These are phyloP conservation scores for Xylona heveae DNA, from an alignment of 495 filamentous ascomycete genomes.

Conservation along the genomic window DNA sequence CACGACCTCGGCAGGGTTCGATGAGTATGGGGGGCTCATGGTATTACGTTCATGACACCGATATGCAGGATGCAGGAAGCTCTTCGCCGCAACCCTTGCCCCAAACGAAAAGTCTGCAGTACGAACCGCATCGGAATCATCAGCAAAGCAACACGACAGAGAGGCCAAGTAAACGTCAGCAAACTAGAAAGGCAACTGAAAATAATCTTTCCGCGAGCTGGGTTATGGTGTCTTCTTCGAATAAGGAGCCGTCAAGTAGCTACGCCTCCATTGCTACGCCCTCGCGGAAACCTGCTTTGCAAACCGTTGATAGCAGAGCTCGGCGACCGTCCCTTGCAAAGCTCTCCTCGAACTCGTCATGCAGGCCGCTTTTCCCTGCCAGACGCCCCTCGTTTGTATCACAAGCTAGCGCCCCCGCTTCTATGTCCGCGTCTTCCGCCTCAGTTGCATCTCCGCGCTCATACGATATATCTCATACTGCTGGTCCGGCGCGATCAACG, in stretches of 20 bases:
- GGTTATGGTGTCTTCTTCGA: slow-evolving; percentile 4
- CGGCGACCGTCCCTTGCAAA: slow-evolving; percentile 1
- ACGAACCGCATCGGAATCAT: slow-evolving; percentile 9
- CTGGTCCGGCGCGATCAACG: slow-evolving; percentile 3
- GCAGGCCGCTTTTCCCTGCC: slow-evolving; percentile 1
- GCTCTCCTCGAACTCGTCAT: background rate
- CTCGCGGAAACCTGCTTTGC: background rate
- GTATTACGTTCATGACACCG: slow-evolving; percentile 12
- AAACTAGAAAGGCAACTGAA: slow-evolving; percentile 15
- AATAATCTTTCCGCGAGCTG: too few species aligned
- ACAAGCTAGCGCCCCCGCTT: slow-evolving; percentile 21
- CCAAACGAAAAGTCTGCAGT: slow-evolving; percentile 2
- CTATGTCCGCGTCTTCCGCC: slow-evolving; percentile 22
- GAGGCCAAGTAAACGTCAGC: too few species aligned
- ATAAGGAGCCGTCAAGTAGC: background rate
- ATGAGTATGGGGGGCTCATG: slow-evolving; percentile 9
- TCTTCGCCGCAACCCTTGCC: slow-evolving; percentile 1
- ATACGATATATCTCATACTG: background rate
- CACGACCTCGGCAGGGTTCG: background rate
- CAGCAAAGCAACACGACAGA: slow-evolving; percentile 31
- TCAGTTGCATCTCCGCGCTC: slow-evolving; percentile 29
- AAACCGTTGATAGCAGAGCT: background rate
- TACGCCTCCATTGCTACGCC: background rate
- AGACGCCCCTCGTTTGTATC: slow-evolving; percentile 23
- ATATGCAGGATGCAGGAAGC: background rate